phyloP scores from a whole-genome alignment of 148 eudicot genomes.

The Cornus suecica region DNA sequence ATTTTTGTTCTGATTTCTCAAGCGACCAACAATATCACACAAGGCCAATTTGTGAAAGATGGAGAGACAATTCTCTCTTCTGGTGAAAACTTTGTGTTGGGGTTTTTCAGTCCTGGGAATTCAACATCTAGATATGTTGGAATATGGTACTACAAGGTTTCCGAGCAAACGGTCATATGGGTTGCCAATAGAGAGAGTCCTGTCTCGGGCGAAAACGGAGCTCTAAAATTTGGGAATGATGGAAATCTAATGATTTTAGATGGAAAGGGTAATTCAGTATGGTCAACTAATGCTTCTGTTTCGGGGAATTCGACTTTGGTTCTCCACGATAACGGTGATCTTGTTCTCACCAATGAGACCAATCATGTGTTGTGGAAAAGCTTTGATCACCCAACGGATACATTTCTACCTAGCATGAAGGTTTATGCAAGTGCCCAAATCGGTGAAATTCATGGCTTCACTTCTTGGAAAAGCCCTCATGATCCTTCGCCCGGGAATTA shows the following conservation, averaged over 20 bases:
- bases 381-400: conserved; percentile 50
- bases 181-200: conserved; percentile 68
- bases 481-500: too few species aligned
- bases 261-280: conserved; percentile 22
- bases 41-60: conserved; percentile 36
- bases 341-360: conserved; percentile 7
- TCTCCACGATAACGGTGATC: conserved; percentile 46
- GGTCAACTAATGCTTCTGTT: conserved; percentile 36
- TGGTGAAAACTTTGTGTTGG: conserved; percentile 38
- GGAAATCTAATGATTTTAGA: conserved; percentile 43
- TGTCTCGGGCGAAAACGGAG: conserved; percentile 28
- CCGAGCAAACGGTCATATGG: conserved; percentile 48
- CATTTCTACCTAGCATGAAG: conserved; percentile 49
- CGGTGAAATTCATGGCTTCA: too few species aligned
- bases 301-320: conserved; percentile 20
- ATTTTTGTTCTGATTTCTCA: not conserved
- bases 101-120: conserved; percentile 64
- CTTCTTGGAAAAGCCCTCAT: too few species aligned
- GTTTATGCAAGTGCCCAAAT: not conserved
- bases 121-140: conserved; percentile 60
- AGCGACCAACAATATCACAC: conserved; percentile 21
- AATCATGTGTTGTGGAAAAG: conserved; percentile 44
- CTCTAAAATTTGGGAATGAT: conserved; percentile 25
- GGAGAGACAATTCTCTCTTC: conserved; percentile 47
- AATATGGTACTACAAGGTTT: conserved; percentile 44